These are phyloP conservation scores for Clohesyomyces aquaticus DNA, from an alignment of 495 filamentous ascomycete genomes.

Conservation along the genomic window DNA sequence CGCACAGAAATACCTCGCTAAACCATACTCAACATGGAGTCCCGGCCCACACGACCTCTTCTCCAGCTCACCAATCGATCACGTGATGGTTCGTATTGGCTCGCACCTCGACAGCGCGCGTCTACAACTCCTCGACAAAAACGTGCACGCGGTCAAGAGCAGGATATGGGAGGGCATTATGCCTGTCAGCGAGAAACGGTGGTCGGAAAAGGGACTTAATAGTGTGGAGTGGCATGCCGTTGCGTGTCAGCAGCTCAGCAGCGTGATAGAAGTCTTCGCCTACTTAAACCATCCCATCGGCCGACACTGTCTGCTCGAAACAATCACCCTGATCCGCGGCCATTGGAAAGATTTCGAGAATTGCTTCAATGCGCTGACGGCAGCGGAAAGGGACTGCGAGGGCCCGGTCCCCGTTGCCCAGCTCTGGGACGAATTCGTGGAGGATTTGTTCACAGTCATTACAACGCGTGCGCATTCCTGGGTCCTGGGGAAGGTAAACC, in stretches of 20 bases:
- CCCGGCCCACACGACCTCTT: conserved; percentile 5
- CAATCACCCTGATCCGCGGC: not conserved
- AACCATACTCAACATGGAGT: not conserved
- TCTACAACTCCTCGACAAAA: not conserved
- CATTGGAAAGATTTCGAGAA: conserved; percentile 3
- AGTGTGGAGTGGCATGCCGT: not conserved
- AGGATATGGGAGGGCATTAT: conserved; percentile 7
- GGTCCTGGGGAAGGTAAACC: not conserved
- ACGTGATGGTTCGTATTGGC: conserved; percentile 4
- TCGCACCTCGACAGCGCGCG: not conserved
- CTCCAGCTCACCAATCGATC: not conserved
- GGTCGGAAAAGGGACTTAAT: not conserved
- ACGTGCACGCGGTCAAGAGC: conserved; percentile 1
- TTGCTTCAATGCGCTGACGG: not conserved
- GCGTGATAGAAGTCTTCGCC: not conserved
- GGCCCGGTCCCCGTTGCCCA: not conserved
- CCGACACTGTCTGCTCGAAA: not conserved
- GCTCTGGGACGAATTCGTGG: not conserved
- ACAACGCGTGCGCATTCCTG: conserved; percentile 2
- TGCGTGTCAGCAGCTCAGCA: not conserved
- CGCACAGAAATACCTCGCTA: not conserved
- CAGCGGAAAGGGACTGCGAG: not conserved
- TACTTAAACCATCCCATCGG: not conserved
- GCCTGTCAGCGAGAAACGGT: not conserved
- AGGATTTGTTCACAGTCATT: not conserved